A percentile compares a stretch with the other conserved stretches of the same genome.
phyloP scores from a whole-genome alignment of 305 asterid species.

The Fraxinus sp. region DNA sequence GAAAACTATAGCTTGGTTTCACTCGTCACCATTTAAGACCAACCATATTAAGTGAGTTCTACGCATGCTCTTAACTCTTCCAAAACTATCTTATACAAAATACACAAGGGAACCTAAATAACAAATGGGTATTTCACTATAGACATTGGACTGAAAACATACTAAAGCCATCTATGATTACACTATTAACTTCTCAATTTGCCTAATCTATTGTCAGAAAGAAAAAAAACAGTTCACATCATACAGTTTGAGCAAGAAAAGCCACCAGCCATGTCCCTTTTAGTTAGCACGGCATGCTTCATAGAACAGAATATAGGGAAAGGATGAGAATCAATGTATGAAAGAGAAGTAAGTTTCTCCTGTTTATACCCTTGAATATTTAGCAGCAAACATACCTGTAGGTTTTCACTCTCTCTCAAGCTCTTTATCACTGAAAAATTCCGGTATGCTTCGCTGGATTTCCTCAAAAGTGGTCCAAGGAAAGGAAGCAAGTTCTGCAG shows the following conservation, averaged over 20 bases:
- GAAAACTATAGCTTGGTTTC: not conserved
- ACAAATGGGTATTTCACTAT: not conserved
- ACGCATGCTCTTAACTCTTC: not conserved
- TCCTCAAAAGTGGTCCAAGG: conserved; percentile 90
- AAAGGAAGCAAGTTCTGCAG: conserved; percentile 92
- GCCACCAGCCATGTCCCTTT: not conserved
- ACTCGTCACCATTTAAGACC: not conserved
- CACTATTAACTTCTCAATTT: not conserved
- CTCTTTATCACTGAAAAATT: conserved; percentile 83
- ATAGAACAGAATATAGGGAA: not conserved
- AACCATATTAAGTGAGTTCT: not conserved
- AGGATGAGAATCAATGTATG: not conserved
- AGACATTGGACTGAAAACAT: conserved; percentile 1
- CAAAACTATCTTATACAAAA: conserved; percentile 2
- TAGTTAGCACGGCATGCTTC: not conserved
- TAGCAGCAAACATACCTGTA: conserved; percentile 58
- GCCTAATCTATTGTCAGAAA: not conserved
- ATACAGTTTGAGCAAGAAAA: not conserved
- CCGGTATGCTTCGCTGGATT: conserved; percentile 83
- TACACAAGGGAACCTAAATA: not conserved
- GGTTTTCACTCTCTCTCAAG: conserved; percentile 87
- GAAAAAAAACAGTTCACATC: not conserved
- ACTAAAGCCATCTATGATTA: conserved; percentile 2
- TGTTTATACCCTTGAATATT: conserved; percentile 4
- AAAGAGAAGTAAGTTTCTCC: conserved; percentile 11